phyloP scores from a whole-genome alignment of 192 early-diverging fungal species.

The Podila verticillata region DNA sequence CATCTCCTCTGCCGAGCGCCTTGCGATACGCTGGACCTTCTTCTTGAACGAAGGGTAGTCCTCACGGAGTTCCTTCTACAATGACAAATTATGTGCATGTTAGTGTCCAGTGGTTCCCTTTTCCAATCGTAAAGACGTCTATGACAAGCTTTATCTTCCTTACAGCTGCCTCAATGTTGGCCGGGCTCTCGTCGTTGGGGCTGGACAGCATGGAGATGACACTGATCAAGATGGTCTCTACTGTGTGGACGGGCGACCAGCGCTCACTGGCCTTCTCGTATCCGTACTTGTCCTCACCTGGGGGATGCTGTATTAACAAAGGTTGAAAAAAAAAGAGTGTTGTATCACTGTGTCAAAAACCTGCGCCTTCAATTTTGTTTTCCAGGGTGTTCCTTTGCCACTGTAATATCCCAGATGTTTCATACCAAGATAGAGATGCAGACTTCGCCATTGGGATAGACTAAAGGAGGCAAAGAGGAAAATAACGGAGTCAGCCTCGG shows the following conservation, averaged over 20 bases:
- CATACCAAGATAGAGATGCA: slow-evolving; percentile 95
- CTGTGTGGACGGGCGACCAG: slow-evolving; percentile 95
- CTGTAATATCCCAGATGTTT: not conserved
- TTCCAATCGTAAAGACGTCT: too few relatives aligned
- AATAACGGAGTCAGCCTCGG: not conserved
- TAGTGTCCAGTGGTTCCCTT: too few relatives aligned
- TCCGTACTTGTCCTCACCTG: slow-evolving; percentile 88
- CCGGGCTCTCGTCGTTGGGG: slow-evolving; percentile 97
- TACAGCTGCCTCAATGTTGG: slow-evolving; percentile 94
- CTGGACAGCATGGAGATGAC: slow-evolving; percentile 92
- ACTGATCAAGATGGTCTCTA: slow-evolving; percentile 90
- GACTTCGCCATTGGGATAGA: slow-evolving; percentile 91
- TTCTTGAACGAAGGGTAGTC: slow-evolving; percentile 78
- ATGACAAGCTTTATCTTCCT: too few relatives aligned
- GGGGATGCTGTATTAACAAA: slow-evolving; percentile 58
- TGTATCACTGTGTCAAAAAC: not conserved
- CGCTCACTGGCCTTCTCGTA: slow-evolving; percentile 92
- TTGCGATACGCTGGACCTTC: slow-evolving; percentile 71
- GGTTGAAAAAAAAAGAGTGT: not conserved
- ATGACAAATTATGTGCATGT: too few relatives aligned
- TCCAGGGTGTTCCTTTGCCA: too few relatives aligned
- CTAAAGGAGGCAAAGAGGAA: slow-evolving; percentile 34
- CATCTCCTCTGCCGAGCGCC: slow-evolving; percentile 62
- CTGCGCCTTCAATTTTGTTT: not conserved
- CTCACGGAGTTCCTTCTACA: slow-evolving; percentile 81